Percentiles rank a stretch among this genome's conserved stretches.
Conservation (phyloP, 2,329 filamentous ascomycete species). For the Penicillium thymicola region DNA sequence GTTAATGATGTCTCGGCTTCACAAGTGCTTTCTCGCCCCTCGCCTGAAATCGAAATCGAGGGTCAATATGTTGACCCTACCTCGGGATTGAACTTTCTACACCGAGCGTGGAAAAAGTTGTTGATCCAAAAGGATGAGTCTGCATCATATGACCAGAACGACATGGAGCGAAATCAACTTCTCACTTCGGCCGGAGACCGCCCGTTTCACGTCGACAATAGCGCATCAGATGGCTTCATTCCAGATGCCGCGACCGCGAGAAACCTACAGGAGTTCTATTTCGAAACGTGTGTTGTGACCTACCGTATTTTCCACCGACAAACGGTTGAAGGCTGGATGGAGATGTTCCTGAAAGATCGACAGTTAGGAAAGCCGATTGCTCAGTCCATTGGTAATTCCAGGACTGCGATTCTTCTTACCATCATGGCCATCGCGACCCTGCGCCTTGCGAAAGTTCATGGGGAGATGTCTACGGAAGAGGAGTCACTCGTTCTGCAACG, state of each 20-base stretch:
- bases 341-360: constrained; percentile 4
- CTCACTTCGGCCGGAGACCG: constrained; percentile 37
- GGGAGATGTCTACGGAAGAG: not conserved
- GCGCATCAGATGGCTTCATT: constrained; percentile 27
- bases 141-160: not conserved
- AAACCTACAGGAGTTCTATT: constrained; percentile 11
- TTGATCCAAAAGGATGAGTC: constrained; percentile 2
- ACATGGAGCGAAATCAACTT: constrained; percentile 11
- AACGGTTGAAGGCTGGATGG: constrained; percentile 13
- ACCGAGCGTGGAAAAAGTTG: constrained; percentile 18
- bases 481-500: not conserved
- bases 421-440: constrained; percentile 52
- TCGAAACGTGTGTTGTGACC: constrained; percentile 16
- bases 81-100: constrained; percentile 22
- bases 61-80: constrained; percentile 23
- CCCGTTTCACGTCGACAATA: constrained; percentile 42
- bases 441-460: constrained; percentile 26
- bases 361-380: constrained; percentile 30
- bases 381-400: constrained; percentile 38
- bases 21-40: constrained; percentile 13
- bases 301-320: constrained; percentile 15
- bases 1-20: not conserved
- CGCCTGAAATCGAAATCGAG: constrained; percentile 16
- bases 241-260: not conserved
- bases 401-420: constrained; percentile 46